Evolutionary conservation across 2,329 filamentous ascomycete species (phyloP), one percentile per base, ranked within the genome.

Genomic region (Byssothecium circinans): DNA sequence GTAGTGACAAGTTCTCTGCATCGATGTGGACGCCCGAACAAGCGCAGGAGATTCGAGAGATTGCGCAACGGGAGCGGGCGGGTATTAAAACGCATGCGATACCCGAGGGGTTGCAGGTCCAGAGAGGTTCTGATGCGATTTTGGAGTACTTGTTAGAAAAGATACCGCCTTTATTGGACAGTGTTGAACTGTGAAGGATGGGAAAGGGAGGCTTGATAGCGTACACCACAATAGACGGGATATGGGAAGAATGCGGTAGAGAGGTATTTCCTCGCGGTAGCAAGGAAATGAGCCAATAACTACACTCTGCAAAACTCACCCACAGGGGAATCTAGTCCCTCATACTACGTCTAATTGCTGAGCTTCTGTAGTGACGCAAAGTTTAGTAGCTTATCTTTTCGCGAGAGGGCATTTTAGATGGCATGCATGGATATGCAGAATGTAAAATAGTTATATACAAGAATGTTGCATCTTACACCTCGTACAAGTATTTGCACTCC

Each of bases 1-100:
- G n/a, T n/a, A n/a, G n/a, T n/a, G n/a, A n/a, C n/a, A n/a, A n/a
- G 80, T 85, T 84, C 71, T 82, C 78, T 42, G 83, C 84, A 2
- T 85, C 78, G 2, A 81, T 81, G 79, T 81, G 79, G 79, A 74
- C 75, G 25, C 58, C 72, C 0, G 77, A 81, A 52, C 71, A 82
- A 61, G 74, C 73, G 19, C 57, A 68, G 6, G 60, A 74, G 49
- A 80, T 81, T 20, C 66, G 74, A 19, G 54, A 62, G 1, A 75
- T 75, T 25, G 79, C 79, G 1, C 68, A 70, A 47, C 60, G 67
- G 1, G 69, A 75, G 20, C 64, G 73, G n/a, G 78, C 79, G 0
- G 70, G 73, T 8, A 73, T 81, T 51, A 78, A 75, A 61, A 78
- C 75, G 1, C 74, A 80, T 58, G 78, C 78, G 0, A 76, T 82